These are phyloP conservation scores for Saccharum spontaneum DNA, from an alignment of 176 grass and related monocot species.

Conservation along the genomic window DNA sequence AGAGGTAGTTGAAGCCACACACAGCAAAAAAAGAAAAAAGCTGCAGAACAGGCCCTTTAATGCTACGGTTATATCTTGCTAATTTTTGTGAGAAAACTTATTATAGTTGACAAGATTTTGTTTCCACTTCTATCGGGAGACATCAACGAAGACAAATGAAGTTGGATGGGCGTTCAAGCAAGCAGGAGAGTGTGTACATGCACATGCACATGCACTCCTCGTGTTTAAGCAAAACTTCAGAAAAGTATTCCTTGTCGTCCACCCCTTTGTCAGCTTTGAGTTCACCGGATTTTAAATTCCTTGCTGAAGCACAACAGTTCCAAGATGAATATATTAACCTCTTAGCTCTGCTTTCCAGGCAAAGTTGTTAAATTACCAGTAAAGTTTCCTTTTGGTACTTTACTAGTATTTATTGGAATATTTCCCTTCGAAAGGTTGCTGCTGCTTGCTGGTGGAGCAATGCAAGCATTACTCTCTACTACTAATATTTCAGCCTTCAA, in stretches of 20 bases:
- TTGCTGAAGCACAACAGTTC: conserved; percentile 47
- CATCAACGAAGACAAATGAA: background rate
- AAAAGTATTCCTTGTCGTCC: conserved; percentile 33
- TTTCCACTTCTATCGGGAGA: background rate
- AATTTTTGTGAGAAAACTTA: too few relatives aligned
- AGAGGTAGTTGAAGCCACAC: too few relatives aligned
- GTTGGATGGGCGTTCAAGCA: background rate
- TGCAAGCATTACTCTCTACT: background rate
- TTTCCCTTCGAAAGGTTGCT: background rate
- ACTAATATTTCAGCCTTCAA: background rate
- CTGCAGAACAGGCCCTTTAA: too few relatives aligned
- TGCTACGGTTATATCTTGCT: too few relatives aligned
- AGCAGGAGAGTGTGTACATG: background rate
- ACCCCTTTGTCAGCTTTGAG: conserved; percentile 39
- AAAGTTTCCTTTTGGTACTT: conserved; percentile 26
- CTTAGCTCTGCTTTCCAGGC: conserved; percentile 32
- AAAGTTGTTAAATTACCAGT: conserved; percentile 28
- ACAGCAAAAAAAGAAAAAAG: too few relatives aligned
- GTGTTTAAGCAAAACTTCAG: conserved; percentile 33
- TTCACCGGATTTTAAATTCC: conserved; percentile 29
- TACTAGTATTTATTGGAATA: conserved; percentile 18
- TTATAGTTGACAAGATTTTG: too few relatives aligned
- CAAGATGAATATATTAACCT: conserved; percentile 38
- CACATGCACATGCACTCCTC: conserved; percentile 7
- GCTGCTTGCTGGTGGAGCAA: background rate